These are phyloP conservation scores for Fragaria iinumae DNA, from an alignment of 306 rosid species.

Conservation along the genomic window DNA sequence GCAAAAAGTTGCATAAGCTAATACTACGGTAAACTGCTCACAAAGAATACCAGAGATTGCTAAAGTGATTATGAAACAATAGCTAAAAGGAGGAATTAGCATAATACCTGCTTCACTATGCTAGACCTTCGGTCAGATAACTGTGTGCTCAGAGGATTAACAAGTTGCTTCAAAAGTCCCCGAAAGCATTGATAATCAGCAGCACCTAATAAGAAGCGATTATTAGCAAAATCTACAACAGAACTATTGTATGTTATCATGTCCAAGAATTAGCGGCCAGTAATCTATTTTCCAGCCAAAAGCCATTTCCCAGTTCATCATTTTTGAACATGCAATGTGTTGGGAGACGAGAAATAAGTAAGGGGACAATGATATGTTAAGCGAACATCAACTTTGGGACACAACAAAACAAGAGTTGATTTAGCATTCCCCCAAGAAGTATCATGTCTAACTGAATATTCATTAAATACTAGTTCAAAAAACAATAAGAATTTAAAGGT, in stretches of 20 bases:
- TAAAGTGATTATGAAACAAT: slow-evolving; percentile 12
- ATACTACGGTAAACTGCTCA: not conserved
- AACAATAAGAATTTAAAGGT: not conserved
- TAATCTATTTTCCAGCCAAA: not conserved
- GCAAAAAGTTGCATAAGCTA: slow-evolving; percentile 2
- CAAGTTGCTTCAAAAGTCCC: slow-evolving; percentile 92
- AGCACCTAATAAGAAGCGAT: slow-evolving; percentile 63
- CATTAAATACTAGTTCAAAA: not conserved
- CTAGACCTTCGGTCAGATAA: slow-evolving; percentile 97
- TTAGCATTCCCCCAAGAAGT: not conserved
- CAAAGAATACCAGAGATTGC: not conserved
- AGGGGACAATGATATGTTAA: not conserved
- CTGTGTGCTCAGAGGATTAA: slow-evolving; percentile 84
- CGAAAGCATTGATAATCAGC: slow-evolving; percentile 77
- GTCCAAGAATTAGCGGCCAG: not conserved
- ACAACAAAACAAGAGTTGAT: not conserved
- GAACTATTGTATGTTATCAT: not conserved
- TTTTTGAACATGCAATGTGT: not conserved
- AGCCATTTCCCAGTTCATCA: not conserved
- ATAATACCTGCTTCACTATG: slow-evolving; percentile 92
- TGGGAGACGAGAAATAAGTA: not conserved
- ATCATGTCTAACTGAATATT: not conserved
- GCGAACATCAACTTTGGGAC: not conserved
- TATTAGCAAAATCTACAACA: slow-evolving; percentile 15
- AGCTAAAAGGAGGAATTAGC: slow-evolving; percentile 16